A percentile compares a stretch with the other conserved stretches of the same genome.
Evolutionary conservation across 164 flowering plant species (phyloP).

Genomic region (Echeveria elegans): DNA sequence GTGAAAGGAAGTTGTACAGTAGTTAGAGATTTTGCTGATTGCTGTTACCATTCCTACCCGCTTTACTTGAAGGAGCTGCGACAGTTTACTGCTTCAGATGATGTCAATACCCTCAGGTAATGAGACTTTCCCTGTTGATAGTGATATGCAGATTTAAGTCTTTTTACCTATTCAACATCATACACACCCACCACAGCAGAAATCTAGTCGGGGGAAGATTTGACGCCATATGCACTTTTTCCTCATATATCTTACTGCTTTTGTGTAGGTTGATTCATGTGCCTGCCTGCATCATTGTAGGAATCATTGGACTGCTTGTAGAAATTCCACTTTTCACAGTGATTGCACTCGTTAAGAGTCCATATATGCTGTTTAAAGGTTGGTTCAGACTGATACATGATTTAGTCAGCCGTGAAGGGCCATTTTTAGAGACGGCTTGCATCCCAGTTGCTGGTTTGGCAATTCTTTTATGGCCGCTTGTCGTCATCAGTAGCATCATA

Average conservation of each 20-base stretch:
- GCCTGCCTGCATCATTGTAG: constrained; percentile 66
- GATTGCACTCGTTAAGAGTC: constrained; percentile 77
- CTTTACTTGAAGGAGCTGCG: constrained; percentile 62
- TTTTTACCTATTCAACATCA: background rate
- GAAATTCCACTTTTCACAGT: constrained; percentile 71
- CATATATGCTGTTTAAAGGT: constrained; percentile 55
- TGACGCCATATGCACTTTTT: background rate
- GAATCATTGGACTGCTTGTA: constrained; percentile 68
- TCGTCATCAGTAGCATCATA: constrained; percentile 64
- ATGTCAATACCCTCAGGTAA: constrained; percentile 60
- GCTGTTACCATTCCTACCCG: constrained; percentile 76
- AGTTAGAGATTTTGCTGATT: constrained; percentile 76
- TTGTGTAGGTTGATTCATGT: constrained; percentile 63
- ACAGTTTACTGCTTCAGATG: constrained; percentile 44
- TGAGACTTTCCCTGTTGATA: background rate
- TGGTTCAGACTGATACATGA: constrained; percentile 10
- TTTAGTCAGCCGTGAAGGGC: constrained; percentile 9
- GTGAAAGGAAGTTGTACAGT: constrained; percentile 78
- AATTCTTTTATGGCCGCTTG: constrained; percentile 85
- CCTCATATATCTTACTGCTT: background rate
- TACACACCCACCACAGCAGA: background rate
- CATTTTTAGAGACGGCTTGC: constrained; percentile 10
- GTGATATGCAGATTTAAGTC: background rate
- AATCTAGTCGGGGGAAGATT: background rate
- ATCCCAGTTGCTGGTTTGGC: constrained; percentile 59